phyloP scores from a whole-genome alignment of 1,139 yeast genomes.

The Candida glucosophila region DNA sequence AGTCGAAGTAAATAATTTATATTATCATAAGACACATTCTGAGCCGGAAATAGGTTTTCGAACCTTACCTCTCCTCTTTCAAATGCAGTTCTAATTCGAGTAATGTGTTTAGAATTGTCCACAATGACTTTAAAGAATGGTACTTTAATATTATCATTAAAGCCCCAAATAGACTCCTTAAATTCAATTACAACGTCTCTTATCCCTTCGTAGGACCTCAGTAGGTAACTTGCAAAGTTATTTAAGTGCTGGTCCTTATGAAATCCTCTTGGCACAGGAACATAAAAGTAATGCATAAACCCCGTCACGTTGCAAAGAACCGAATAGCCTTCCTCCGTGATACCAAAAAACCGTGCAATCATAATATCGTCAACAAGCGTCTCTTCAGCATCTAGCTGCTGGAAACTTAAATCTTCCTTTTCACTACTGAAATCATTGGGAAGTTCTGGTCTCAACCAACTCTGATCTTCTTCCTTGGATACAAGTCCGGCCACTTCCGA shows the following conservation, averaged over 20 bases:
- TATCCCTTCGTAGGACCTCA: constrained; percentile 46
- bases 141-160: constrained; percentile 63
- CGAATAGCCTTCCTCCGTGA: constrained; percentile 79
- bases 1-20: constrained; percentile 76
- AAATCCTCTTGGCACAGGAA: constrained; percentile 82
- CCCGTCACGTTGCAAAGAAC: constrained; percentile 86
- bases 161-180: constrained; percentile 94
- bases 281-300: constrained; percentile 83
- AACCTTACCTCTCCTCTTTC: constrained; percentile 77
- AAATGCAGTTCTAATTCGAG: constrained; percentile 65
- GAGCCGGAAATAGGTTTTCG: constrained; percentile 50
- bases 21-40: constrained; percentile 76
- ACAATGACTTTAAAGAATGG: constrained; percentile 74
- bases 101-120: constrained; percentile 58
- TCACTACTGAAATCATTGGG: constrained; percentile 42
- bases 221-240: constrained; percentile 41
- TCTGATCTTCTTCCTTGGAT: constrained; percentile 37
- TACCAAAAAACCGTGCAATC: constrained; percentile 82
- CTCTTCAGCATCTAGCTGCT: constrained; percentile 94
- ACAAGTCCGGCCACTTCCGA: constrained; percentile 23
- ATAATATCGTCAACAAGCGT: constrained; percentile 48
- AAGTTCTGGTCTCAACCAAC: constrained; percentile 54
- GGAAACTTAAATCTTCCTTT: constrained; percentile 58
- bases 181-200: constrained; percentile 53
- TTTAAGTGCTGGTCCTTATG: constrained; percentile 43